Percentiles rank a stretch among this genome's conserved stretches.
Evolutionary conservation across 768 basidiomycete genomes (phyloP).

Genomic region (Termitomyces sp.): DNA sequence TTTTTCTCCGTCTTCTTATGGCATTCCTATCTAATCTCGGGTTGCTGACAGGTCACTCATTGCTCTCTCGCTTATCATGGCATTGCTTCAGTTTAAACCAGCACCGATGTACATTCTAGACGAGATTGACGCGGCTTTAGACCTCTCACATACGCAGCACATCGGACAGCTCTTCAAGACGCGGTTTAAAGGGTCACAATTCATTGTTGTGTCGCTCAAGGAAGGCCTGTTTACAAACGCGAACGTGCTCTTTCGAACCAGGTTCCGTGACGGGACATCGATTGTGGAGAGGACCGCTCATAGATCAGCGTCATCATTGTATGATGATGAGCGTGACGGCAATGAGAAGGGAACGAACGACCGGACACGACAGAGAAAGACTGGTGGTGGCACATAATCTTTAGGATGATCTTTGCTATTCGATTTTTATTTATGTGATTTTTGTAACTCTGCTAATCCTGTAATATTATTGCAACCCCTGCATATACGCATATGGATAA

Average conservation of each 20-base stretch:
- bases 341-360: slow-evolving; percentile 21
- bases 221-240: slow-evolving; percentile 98
- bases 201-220: slow-evolving; percentile 95
- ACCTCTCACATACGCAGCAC: slow-evolving; percentile 94
- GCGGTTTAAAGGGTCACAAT: slow-evolving; percentile 96
- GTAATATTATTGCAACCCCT: slow-evolving; percentile 17
- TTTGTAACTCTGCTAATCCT: slow-evolving; percentile 14
- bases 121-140: slow-evolving; percentile 96
- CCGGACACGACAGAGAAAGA: slow-evolving; percentile 22
- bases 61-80: slow-evolving; percentile 97
- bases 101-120: slow-evolving; percentile 99
- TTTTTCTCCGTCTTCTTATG: background rate
- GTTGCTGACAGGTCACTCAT: slow-evolving; percentile 75
- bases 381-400: slow-evolving; percentile 20
- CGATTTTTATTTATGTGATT: slow-evolving; percentile 5
- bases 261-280: slow-evolving; percentile 91
- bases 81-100: slow-evolving; percentile 97
- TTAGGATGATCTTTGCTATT: slow-evolving; percentile 1
- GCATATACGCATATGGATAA: background rate
- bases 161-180: slow-evolving; percentile 97
- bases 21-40: background rate
- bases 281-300: slow-evolving; percentile 79
- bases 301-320: slow-evolving; percentile 48
- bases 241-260: slow-evolving; percentile 89
- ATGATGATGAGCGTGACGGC: slow-evolving; percentile 21